Base-by-base conservation (phyloP, 2,329 filamentous ascomycete species). In the Didymella glomerata region DNA sequence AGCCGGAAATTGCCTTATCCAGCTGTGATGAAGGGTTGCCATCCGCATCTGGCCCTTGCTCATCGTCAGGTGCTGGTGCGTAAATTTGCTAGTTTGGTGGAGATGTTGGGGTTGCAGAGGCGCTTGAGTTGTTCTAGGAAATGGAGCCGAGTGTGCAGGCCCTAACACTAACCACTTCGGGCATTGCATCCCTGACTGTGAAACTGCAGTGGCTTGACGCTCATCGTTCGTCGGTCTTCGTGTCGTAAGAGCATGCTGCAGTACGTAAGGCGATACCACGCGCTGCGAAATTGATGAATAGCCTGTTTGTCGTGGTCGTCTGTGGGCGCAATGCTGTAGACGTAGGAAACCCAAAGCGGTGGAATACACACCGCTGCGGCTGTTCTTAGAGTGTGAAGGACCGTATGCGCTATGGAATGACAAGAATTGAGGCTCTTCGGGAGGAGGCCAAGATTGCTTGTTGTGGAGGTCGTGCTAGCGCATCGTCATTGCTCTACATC, bases 61-160 rank as follows among this genome's bases (percentile, higher is more conserved):
- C 16, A 25, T 38, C 13, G 34, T 62, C 62, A 62, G 53, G 51
- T 54, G 62, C 44, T 54, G 58, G 54, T 56, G 57, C 34, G 46
- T 61, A 45, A 40, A 49, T 59, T 63, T 63, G 48, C 61, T 63
- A 63, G 51, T 63, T 55, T 30, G 44, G 61, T 61, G 57, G 61
- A 56, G 54, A 61, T 55, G 57, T 53, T 41, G 51, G 45, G 48
- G 46, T 52, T 47, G 32, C 20, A 20, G 27, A 34, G 25, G 11
- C 57, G 57, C 57, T 60, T 55, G 36, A 10, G 24, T 6, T 28
- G 41, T 54, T 55, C 30, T 48, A 7, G 57, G 57, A 48, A 47
- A 34, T 27, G 36, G 13, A 40, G 27, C 57, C 57, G 52, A 48
- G 52, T 4, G 20, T 18, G 8, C 22, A 34, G 20, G 42, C 48